Evolutionary conservation across 2,329 filamentous ascomycete genomes (phyloP).

Genomic region (Ophiostoma pallidulum): DNA sequence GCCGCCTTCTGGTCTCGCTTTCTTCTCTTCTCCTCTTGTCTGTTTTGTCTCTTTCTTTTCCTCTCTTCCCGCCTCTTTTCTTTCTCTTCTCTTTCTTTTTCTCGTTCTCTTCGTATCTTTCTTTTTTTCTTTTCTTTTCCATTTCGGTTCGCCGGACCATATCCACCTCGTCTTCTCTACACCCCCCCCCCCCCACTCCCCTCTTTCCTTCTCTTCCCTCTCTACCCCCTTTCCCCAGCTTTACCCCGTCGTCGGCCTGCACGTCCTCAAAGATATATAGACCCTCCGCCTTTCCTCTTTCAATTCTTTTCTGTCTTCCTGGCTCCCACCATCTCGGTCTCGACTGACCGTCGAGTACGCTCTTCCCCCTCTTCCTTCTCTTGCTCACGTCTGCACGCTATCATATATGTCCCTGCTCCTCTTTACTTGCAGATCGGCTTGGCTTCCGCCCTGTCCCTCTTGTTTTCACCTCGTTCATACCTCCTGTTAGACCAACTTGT

Average conservation of each 20-base stretch:
- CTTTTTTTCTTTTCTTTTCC: slow-evolving; percentile 1
- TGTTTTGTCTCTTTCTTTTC: not conserved
- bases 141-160: too few relatives aligned
- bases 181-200: not conserved
- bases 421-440: too few relatives aligned
- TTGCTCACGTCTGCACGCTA: too few relatives aligned
- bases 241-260: slow-evolving; percentile 1
- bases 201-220: not conserved
- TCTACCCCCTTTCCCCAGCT: slow-evolving; percentile 5
- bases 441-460: too few relatives aligned
- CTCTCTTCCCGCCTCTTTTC: not conserved
- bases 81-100: too few relatives aligned
- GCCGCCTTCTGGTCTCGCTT: slow-evolving; percentile 20
- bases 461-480: too few relatives aligned
- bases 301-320: too few relatives aligned
- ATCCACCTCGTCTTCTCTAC: not conserved
- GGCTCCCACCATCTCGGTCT: slow-evolving; percentile 5
- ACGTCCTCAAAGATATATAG: slow-evolving; percentile 5
- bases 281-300: not conserved
- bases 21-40: slow-evolving; percentile 6
- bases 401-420: not conserved
- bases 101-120: slow-evolving; percentile 2
- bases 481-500: not conserved
- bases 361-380: slow-evolving; percentile 4
- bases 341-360: not conserved